phyloP scores from a whole-genome alignment of 139 green algal species.

The Chlorella ohadii region DNA sequence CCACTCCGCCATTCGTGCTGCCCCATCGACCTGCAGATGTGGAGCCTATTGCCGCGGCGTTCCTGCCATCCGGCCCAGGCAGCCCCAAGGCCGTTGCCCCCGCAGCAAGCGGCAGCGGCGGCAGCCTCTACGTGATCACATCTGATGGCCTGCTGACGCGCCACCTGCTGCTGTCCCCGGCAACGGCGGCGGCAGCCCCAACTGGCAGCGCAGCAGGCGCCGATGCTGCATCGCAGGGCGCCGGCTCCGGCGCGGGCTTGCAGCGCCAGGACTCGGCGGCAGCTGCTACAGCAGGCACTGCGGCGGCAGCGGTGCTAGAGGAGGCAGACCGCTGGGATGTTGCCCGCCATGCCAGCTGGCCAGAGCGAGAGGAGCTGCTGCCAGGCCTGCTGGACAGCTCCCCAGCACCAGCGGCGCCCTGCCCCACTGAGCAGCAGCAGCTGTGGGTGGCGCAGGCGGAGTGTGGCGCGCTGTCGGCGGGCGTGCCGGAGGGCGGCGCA shows the following conservation, averaged over 20 bases:
- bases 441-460: conserved; percentile 33
- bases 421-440: conserved; percentile 2
- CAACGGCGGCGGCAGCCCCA: background rate
- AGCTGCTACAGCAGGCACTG: background rate
- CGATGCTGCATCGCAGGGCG: background rate
- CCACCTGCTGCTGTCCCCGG: conserved; percentile 11
- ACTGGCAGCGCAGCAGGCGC: too few relatives aligned
- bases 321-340: conserved; percentile 51
- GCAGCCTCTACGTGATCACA: conserved; percentile 29
- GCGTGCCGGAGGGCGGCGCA: background rate
- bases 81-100: background rate
- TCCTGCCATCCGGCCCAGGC: conserved; percentile 5
- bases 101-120: background rate
- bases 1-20: background rate
- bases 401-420: background rate
- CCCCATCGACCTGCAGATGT: conserved; percentile 5
- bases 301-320: background rate
- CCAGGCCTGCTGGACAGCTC: background rate
- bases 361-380: conserved; percentile 38
- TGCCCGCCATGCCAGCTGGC: conserved; percentile 37
- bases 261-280: too few relatives aligned
- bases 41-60: conserved; percentile 24
- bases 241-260: background rate
- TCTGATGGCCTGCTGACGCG: conserved; percentile 22
- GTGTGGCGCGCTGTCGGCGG: background rate